Conservation (phyloP, 208 protist species). For the Trypanosoma cruzi region DNA sequence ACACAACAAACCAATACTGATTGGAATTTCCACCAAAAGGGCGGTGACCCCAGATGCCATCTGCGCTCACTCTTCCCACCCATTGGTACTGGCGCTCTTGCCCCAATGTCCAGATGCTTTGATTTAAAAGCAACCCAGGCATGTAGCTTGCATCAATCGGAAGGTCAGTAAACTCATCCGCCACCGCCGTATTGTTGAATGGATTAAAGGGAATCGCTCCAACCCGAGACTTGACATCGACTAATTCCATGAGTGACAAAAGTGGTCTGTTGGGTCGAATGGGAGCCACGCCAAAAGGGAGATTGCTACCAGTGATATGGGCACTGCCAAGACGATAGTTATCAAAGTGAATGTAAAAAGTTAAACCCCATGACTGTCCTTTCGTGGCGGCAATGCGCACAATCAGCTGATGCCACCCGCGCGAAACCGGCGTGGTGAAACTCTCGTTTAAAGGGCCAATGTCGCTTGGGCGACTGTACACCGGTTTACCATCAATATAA, state of each 20-base stretch:
- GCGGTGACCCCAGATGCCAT: constrained; percentile 7
- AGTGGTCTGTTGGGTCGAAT: background rate
- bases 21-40: constrained; percentile 10
- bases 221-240: background rate
- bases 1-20: constrained; percentile 15
- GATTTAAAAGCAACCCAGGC: background rate
- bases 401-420: constrained; percentile 18
- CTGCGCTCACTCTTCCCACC: background rate
- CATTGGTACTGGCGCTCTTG: constrained; percentile 4
- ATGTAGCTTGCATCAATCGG: background rate
- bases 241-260: constrained; percentile 7
- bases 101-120: constrained; percentile 10
- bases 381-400: constrained; percentile 6
- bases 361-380: constrained; percentile 13
- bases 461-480: background rate
- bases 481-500: constrained; percentile 10
- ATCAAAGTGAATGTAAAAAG: constrained; percentile 7
- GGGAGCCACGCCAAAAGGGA: constrained; percentile 2
- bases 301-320: background rate
- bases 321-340: constrained; percentile 10
- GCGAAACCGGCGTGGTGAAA: constrained; percentile 11
- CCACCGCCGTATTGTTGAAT: background rate
- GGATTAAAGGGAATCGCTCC: constrained; percentile 22
- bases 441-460: background rate
- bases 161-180: background rate